Percentiles rank a stretch among this genome's conserved stretches.
Conservation (phyloP, 129 eudicot genomes). For the Ambrosia trifida region DNA sequence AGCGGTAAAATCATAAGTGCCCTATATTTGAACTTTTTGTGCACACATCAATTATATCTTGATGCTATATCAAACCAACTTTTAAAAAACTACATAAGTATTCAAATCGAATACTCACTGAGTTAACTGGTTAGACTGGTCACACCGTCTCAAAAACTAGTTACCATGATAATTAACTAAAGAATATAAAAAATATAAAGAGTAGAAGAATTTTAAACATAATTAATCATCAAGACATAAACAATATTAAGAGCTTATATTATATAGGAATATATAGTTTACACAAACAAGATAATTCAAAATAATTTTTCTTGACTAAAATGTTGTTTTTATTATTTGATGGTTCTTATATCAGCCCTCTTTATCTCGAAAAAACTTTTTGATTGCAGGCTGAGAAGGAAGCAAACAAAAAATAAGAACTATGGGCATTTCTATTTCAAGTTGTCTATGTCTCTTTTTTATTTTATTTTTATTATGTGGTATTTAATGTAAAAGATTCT, state of each 20-base stretch:
- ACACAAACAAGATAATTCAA: not conserved
- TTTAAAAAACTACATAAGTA: not conserved
- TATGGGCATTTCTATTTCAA: slow-evolving; percentile 7
- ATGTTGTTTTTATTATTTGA: no score
- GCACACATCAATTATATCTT: not conserved
- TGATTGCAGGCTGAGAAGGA: slow-evolving; percentile 85
- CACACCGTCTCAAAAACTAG: no score
- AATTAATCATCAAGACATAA: not conserved
- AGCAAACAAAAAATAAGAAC: slow-evolving; percentile 66
- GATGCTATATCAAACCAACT: not conserved
- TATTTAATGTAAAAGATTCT: not conserved
- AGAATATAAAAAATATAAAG: not conserved
- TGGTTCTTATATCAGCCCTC: no score
- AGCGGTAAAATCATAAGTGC: slow-evolving; percentile 51
- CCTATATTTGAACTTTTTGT: slow-evolving; percentile 1
- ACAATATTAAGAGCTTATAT: not conserved
- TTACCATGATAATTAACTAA: not conserved
- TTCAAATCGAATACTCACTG: no score
- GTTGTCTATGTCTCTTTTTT: no score
- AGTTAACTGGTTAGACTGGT: not conserved
- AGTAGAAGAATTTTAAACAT: not conserved
- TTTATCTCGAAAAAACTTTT: no score
- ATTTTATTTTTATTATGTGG: not conserved
- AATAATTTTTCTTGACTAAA: not conserved
- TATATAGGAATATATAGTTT: not conserved